Conservation (phyloP, 441 rosid species). For the Cnidoscolus chayamansa region DNA sequence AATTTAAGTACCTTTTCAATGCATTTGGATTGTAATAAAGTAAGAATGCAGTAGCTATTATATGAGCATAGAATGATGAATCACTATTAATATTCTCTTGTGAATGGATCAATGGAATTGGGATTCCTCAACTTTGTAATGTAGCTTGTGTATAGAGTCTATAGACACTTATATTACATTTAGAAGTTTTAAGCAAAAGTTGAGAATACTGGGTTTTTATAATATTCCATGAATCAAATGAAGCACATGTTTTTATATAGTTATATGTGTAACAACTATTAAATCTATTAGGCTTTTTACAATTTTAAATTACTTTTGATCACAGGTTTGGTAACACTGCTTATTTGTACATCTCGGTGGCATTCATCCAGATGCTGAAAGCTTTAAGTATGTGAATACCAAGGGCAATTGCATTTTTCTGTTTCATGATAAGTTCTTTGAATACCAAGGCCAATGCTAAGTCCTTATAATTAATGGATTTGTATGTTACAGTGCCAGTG, state of each 20-base stretch:
- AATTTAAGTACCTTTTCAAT: not conserved
- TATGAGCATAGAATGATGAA: not conserved
- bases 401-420: slow-evolving; percentile 18
- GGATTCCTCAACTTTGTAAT: not conserved
- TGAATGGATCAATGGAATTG: not conserved
- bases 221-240: not conserved
- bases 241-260: not conserved
- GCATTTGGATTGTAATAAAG: not conserved
- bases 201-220: not conserved
- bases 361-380: slow-evolving; percentile 99
- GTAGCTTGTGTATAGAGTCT: not conserved
- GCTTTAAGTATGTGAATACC: slow-evolving; percentile 75
- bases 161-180: not conserved
- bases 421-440: slow-evolving; percentile 16
- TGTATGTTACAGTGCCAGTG: slow-evolving; percentile 85
- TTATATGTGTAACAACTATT: not conserved
- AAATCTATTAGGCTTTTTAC: not conserved
- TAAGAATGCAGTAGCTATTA: not conserved
- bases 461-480: slow-evolving; percentile 26
- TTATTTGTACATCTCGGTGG: slow-evolving; percentile 89
- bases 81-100: not conserved
- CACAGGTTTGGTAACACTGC: slow-evolving; percentile 99
- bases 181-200: not conserved
- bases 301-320: slow-evolving; percentile 15
- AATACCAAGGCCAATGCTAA: slow-evolving; percentile 9